Base-by-base conservation (phyloP, 202 grass and related monocot species). In the Zoysia matrella region DNA sequence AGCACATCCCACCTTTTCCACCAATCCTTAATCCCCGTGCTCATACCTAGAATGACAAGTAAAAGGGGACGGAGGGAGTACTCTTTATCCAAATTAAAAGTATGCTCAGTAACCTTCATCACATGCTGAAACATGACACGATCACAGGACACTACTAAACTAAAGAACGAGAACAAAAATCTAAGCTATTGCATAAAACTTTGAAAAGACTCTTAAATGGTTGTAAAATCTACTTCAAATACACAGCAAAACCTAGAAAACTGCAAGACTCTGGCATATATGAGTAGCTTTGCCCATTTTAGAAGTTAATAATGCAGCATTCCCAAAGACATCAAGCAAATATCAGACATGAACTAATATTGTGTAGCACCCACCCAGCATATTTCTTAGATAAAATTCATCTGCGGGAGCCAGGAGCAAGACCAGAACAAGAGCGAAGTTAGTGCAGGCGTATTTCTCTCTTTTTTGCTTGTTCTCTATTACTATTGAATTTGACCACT, bases 181-280 rank as follows among this genome's bases (percentile, higher is more conserved):
- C 8, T 66, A 65, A 11, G 5, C 62, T 60, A 3, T 9, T 13
- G 2, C 16, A 30, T 10, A 52, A 13, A 12, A 36, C 30, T 11
- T 52, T 12, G 11, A 52, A 52, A 52, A 12, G 2, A 11, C 8
- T 52, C 10, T 56, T 56, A 56, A 56, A 56, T 6, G 10, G 39
- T 54, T 54, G 76, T 62, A 78, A 45, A 79, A 67, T 18, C 45
- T 64, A 49, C 62, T 51, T 47, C 46, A 64, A 42, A 52, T n/a
- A 75, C 49, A 65, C 4, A 52, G 7, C 40, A 52, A 16, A 60
- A 53, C 73, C 41, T 50, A 64, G 55, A 16, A 84, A 13, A 65
- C 30, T 58, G 58, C 36, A 81, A 2, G 44, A 14, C 6, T 76
- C 45, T 22, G 80, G 76, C 71, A 71, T 10, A 69, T 42, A 39